A percentile compares a stretch with the other conserved stretches of the same genome.
Evolutionary conservation across 1,139 yeast genomes (phyloP).

Genomic region (Taphrina confusa): DNA sequence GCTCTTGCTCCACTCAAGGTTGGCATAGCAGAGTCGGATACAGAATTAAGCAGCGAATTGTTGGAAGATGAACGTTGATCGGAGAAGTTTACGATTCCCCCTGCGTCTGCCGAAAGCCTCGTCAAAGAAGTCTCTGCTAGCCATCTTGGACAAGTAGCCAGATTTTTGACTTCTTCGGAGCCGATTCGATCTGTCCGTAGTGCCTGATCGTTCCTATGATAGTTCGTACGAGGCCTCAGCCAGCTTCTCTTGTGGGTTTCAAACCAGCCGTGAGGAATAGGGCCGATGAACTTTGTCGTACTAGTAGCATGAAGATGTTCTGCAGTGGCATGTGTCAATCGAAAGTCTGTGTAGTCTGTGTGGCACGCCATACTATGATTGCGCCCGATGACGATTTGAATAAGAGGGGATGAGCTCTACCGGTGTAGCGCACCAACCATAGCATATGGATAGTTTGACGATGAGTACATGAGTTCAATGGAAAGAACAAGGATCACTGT

Average conservation of each 20-base stretch:
- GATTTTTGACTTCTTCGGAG: not conserved
- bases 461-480: too few species aligned
- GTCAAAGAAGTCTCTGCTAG: constrained; percentile 11
- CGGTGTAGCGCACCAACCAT: too few species aligned
- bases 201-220: constrained; percentile 1
- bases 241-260: constrained; percentile 44
- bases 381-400: too few species aligned
- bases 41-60: too few species aligned
- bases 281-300: constrained; percentile 60
- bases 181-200: not conserved
- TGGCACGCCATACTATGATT: not conserved
- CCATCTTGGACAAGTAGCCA: constrained; percentile 13
- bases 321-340: constrained; percentile 59
- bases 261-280: constrained; percentile 66
- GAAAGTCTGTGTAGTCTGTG: constrained; percentile 51
- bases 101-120: too few species aligned
- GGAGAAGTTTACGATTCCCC: too few species aligned
- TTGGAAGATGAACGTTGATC: too few species aligned
- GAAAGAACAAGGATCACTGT: too few species aligned
- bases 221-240: constrained; percentile 32
- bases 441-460: too few species aligned
- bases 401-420: too few species aligned
- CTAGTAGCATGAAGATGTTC: constrained; percentile 56
- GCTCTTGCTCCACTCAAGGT: too few species aligned
- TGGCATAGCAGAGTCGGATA: too few species aligned